Percentiles rank a stretch among this genome's conserved stretches.
Evolutionary conservation across 257 asterid species (phyloP).

Genomic region (Leptodermis oblonga): DNA sequence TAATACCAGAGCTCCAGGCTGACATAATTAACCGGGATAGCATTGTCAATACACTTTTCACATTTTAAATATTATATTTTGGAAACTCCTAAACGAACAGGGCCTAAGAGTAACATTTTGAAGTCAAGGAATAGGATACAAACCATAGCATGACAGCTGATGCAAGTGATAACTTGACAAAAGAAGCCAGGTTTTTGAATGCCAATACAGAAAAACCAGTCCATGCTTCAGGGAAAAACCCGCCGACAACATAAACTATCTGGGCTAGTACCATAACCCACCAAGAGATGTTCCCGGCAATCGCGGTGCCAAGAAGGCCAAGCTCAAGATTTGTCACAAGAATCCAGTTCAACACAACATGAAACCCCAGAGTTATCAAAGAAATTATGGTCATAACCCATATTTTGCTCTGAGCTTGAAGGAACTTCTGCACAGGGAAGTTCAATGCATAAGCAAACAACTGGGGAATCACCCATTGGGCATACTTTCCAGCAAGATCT

Average conservation of each 20-base stretch:
- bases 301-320: conserved; percentile 78
- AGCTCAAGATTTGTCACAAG: conserved; percentile 41
- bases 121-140: conserved; percentile 21
- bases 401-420: conserved; percentile 80
- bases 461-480: conserved; percentile 72
- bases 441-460: conserved; percentile 69
- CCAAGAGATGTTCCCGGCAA: conserved; percentile 79
- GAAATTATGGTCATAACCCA: conserved; percentile 79
- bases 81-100: too few relatives aligned
- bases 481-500: conserved; percentile 56
- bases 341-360: conserved; percentile 65
- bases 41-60: not conserved
- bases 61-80: too few relatives aligned
- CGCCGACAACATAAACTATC: conserved; percentile 59
- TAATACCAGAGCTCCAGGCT: conserved; percentile 88
- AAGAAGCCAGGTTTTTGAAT: conserved; percentile 49
- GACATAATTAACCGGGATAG: conserved; percentile 14
- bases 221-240: conserved; percentile 74
- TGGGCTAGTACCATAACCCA: conserved; percentile 73
- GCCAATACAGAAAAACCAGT: conserved; percentile 69
- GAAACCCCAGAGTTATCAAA: conserved; percentile 43
- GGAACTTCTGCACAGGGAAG: conserved; percentile 73
- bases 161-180: conserved; percentile 71
- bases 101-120: not conserved
- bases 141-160: conserved; percentile 90